These are phyloP conservation scores for Stipa capillata DNA, from an alignment of 176 grass and related monocot genomes.

Conservation along the genomic window DNA sequence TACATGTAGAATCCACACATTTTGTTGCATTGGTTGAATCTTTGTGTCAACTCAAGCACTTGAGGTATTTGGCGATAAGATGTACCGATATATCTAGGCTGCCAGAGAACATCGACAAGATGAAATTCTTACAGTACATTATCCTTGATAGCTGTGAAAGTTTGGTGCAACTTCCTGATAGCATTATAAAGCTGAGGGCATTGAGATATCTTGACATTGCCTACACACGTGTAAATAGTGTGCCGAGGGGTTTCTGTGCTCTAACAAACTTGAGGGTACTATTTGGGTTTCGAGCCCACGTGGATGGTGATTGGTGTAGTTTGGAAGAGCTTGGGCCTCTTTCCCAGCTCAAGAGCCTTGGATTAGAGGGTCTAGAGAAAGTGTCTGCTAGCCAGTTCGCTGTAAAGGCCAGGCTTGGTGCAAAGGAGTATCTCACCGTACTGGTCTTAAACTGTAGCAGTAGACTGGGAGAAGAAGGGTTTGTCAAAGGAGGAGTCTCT, in stretches of 20 bases:
- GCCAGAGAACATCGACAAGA: not conserved
- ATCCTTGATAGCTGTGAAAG: not conserved
- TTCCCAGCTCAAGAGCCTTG: not conserved
- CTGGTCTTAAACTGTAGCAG: not conserved
- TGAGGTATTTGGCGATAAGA: not conserved
- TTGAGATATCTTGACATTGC: not conserved
- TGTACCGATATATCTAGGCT: not conserved
- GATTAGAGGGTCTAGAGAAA: not conserved
- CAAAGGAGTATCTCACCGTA: not conserved
- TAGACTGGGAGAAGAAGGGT: not conserved
- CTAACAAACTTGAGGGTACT: not conserved
- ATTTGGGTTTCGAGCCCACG: not conserved
- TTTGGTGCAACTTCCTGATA: not conserved
- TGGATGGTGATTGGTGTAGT: not conserved
- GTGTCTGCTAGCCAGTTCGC: not conserved
- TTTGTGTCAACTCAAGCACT: not conserved
- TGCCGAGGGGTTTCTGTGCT: not conserved
- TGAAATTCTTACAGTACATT: not conserved
- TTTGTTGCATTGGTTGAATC: not conserved
- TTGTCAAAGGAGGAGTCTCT: not conserved
- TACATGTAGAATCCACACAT: not conserved
- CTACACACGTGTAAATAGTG: not conserved
- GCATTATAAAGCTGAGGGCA: not conserved
- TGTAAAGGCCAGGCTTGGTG: not conserved
- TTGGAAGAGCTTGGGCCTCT: slow-evolving; percentile 9